Conservation (phyloP, 805 yeast genomes). For the Yarrowia sp. region DNA sequence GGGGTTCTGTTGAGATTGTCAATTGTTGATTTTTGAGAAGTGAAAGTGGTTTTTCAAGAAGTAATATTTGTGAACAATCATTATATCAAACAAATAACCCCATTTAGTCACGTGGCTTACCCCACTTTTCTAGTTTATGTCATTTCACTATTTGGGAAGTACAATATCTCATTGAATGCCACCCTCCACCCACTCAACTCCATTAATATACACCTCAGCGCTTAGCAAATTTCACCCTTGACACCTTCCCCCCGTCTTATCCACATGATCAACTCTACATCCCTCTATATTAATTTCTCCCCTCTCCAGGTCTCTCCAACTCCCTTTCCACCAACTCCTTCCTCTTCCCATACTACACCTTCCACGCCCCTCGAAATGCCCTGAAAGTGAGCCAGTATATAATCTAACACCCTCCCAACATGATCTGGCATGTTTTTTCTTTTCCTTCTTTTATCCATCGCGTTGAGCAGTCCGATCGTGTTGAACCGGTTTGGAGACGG, state of each 20-base stretch:
- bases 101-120: no score
- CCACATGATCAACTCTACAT: no score
- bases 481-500: background rate
- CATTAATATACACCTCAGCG: no score
- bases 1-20: background rate
- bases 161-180: no score
- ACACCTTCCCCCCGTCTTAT: background rate
- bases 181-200: no score
- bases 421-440: background rate
- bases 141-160: no score
- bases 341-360: background rate
- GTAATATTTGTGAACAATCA: no score
- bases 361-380: constrained; percentile 9
- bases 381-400: background rate
- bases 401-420: background rate
- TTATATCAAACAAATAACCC: no score
- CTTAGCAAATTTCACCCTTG: background rate
- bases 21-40: no score
- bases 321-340: background rate
- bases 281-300: no score
- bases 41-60: no score
- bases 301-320: background rate
- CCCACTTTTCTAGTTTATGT: no score
- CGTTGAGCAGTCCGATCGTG: background rate
- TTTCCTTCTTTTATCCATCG: background rate